phyloP scores from a whole-genome alignment of 1,139 yeast species.

The Hyphopichia wangnamkhiaoensis region DNA sequence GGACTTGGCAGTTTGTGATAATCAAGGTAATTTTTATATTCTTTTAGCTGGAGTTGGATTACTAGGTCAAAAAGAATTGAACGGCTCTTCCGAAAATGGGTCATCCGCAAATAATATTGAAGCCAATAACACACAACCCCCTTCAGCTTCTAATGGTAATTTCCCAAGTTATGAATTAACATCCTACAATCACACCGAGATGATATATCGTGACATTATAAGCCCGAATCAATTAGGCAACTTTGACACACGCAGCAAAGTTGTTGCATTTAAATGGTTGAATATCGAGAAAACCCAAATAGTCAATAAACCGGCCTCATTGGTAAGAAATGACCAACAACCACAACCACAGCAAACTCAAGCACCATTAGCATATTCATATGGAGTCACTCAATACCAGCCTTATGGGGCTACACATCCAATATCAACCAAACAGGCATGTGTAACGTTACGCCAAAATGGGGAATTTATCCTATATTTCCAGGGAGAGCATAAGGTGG shows the following conservation, averaged over 20 bases:
- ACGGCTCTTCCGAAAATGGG: conserved; percentile 1
- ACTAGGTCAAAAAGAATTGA: conserved; percentile 14
- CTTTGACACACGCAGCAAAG: conserved; percentile 15
- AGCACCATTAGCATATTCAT: conserved; percentile 37
- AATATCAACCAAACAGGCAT: conserved; percentile 66
- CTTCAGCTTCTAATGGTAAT: conserved; percentile 8
- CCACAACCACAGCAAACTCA: conserved; percentile 3
- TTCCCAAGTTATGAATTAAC: conserved; percentile 46
- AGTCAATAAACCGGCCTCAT: conserved; percentile 51
- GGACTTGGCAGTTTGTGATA: conserved; percentile 53
- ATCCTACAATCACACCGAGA: conserved; percentile 47
- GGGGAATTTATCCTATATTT: conserved; percentile 62
- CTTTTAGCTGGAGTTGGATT: conserved; percentile 48
- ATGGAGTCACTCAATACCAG: conserved; percentile 59
- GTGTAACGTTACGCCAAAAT: conserved; percentile 62
- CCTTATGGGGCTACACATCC: conserved; percentile 73
- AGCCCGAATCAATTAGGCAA: conserved; percentile 18
- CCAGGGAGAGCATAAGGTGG: conserved; percentile 64
- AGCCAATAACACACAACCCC: conserved; percentile 4
- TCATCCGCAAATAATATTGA: conserved; percentile 7
- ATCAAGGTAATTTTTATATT: conserved; percentile 51
- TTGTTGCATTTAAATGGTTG: conserved; percentile 68
- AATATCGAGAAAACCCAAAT: conserved; percentile 65
- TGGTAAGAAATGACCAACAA: conserved; percentile 20
- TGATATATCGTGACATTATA: conserved; percentile 42